These are phyloP conservation scores for Penicillium cosmopolitanum DNA, from an alignment of 495 filamentous ascomycete genomes.

Conservation along the genomic window DNA sequence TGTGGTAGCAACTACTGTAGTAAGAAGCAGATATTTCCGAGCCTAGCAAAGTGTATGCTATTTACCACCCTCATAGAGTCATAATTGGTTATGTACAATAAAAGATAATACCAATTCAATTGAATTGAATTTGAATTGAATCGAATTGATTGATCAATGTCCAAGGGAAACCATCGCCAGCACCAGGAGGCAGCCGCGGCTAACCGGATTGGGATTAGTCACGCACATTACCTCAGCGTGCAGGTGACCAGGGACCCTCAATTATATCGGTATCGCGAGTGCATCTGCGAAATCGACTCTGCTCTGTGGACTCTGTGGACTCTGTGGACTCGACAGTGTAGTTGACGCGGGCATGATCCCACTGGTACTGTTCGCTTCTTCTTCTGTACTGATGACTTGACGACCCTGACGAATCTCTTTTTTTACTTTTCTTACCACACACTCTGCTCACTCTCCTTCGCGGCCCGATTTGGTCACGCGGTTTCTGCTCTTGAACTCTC, in stretches of 20 bases:
- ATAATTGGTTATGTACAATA: no score
- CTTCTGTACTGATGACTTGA: slow-evolving; percentile 47
- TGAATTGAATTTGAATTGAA: slow-evolving; percentile 8
- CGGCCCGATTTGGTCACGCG: slow-evolving; percentile 13
- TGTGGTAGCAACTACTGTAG: slow-evolving; percentile 2
- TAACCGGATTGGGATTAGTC: slow-evolving; percentile 4
- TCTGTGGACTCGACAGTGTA: not conserved
- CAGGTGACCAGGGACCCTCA: slow-evolving; percentile 11
- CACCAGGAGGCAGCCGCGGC: not conserved
- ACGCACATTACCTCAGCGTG: slow-evolving; percentile 7
- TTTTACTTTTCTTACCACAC: slow-evolving; percentile 37
- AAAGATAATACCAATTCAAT: not conserved
- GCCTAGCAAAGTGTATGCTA: not conserved
- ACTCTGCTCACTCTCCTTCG: slow-evolving; percentile 15
- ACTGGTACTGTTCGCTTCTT: slow-evolving; percentile 28
- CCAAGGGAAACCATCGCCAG: not conserved
- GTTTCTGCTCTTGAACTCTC: slow-evolving; percentile 5
- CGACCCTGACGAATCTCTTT: slow-evolving; percentile 52
- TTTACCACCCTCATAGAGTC: not conserved
- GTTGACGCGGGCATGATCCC: slow-evolving; percentile 15
- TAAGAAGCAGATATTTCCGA: no score
- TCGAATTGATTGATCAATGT: slow-evolving; percentile 3
- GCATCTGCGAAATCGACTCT: not conserved
- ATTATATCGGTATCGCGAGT: slow-evolving; percentile 6
- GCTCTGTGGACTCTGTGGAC: not conserved